phyloP scores from a whole-genome alignment of 1,284 basidiomycete genomes.

The Trametes sp. region DNA sequence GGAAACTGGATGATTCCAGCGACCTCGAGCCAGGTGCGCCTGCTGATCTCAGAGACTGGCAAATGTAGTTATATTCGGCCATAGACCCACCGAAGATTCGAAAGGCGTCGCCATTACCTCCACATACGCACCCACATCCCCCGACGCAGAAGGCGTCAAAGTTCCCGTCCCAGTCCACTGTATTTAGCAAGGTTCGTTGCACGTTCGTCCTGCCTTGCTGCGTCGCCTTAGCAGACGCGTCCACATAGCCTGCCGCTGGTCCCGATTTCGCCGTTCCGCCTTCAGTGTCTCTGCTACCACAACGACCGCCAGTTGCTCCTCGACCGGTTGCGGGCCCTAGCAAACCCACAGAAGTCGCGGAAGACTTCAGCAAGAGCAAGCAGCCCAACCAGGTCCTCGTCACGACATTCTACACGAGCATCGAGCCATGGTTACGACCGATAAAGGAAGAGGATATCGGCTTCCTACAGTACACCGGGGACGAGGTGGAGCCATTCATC shows the following conservation, averaged over 20 bases:
- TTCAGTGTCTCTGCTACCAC: conserved; percentile 59
- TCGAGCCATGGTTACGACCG: conserved; percentile 87
- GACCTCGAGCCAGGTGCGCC: conserved; percentile 67
- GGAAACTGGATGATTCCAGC: conserved; percentile 81
- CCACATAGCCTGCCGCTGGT: conserved; percentile 48
- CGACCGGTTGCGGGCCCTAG: conserved; percentile 81
- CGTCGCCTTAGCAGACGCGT: background rate
- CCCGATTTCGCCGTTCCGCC: conserved; percentile 68
- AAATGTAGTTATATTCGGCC: background rate
- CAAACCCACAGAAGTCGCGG: conserved; percentile 80
- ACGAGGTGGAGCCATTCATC: conserved; percentile 86
- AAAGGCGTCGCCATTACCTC: conserved; percentile 60
- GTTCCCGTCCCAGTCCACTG: conserved; percentile 51
- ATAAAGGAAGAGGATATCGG: conserved; percentile 93
- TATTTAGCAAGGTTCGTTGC: conserved; percentile 58
- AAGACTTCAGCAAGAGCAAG: conserved; percentile 88
- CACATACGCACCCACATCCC: conserved; percentile 44
- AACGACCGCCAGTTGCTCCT: conserved; percentile 70
- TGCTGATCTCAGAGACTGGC: background rate
- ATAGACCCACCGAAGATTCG: conserved; percentile 59
- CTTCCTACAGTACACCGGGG: conserved; percentile 86
- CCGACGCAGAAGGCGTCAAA: conserved; percentile 60
- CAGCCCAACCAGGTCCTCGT: conserved; percentile 71
- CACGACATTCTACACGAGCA: conserved; percentile 81
- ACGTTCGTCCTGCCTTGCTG: background rate